These are phyloP conservation scores for Penicillium dipodomyicola DNA, from an alignment of 495 filamentous ascomycete genomes.

Conservation along the genomic window DNA sequence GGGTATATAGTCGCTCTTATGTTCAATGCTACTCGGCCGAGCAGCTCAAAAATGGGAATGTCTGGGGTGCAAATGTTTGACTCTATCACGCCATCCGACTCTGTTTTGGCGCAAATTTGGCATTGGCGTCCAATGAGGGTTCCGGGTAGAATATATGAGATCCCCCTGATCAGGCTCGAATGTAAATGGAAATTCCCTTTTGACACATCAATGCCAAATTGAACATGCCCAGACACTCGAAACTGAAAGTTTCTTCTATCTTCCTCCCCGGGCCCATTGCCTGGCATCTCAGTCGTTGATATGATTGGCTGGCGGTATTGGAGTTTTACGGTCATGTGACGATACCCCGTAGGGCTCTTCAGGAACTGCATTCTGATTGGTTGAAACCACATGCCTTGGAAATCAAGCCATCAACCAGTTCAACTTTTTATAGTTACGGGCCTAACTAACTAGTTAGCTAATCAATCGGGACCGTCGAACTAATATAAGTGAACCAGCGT, in stretches of 20 bases:
- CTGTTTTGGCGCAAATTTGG: slow-evolving; percentile 18
- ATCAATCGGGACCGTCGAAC: too few species aligned
- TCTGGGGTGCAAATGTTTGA: slow-evolving; percentile 17
- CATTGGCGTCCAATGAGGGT: slow-evolving; percentile 1
- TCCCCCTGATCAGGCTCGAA: not conserved
- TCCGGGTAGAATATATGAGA: not conserved
- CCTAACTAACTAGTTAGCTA: too few species aligned
- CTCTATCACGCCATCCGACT: slow-evolving; percentile 26
- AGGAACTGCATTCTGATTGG: slow-evolving; percentile 16
- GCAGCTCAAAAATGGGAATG: not conserved
- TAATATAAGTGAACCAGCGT: too few species aligned
- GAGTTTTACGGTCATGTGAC: slow-evolving; percentile 4
- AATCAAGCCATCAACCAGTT: not conserved
- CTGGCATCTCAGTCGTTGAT: not conserved
- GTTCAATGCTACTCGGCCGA: slow-evolving; percentile 21
- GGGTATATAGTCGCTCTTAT: not conserved
- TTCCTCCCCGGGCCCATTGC: not conserved
- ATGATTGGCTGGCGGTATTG: slow-evolving; percentile 1
- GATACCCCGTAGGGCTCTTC: not conserved
- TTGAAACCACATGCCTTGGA: not conserved
- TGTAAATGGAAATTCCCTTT: not conserved
- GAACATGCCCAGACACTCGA: not conserved
- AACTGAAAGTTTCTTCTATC: not conserved
- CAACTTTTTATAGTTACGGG: too few species aligned
- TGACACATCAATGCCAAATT: not conserved